Conservation (phyloP, 805 yeast genomes). For the Candida tibetensis region DNA sequence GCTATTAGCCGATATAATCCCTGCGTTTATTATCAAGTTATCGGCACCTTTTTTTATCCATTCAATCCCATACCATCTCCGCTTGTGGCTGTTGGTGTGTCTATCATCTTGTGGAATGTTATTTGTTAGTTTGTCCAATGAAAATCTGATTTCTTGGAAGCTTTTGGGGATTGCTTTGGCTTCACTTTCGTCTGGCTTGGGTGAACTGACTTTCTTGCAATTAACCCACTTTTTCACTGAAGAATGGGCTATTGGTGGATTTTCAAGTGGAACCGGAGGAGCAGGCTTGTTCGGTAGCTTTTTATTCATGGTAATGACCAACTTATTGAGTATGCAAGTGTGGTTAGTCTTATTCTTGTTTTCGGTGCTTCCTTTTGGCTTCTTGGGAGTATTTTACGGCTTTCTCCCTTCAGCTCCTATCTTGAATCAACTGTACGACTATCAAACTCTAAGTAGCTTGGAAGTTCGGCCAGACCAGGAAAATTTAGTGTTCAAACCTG, state of each 20-base stretch:
- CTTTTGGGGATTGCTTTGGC: constrained; percentile 76
- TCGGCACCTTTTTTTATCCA: constrained; percentile 80
- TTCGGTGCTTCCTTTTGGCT: constrained; percentile 50
- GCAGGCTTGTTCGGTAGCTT: constrained; percentile 89
- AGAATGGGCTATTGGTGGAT: constrained; percentile 67
- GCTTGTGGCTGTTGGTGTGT: constrained; percentile 54
- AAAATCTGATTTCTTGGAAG: constrained; percentile 34
- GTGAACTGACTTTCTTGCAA: constrained; percentile 86
- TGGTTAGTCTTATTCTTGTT: constrained; percentile 56
- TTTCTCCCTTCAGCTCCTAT: constrained; percentile 10
- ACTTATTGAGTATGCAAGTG: constrained; percentile 58
- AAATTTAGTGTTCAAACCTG: not conserved
- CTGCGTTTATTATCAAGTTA: constrained; percentile 70
- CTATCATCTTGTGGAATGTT: constrained; percentile 76
- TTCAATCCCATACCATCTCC: constrained; percentile 50
- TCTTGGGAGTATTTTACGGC: constrained; percentile 31
- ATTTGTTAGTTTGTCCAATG: constrained; percentile 46
- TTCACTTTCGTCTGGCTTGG: constrained; percentile 81
- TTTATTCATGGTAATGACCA: constrained; percentile 66
- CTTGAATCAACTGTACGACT: not conserved
- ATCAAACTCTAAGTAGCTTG: not conserved
- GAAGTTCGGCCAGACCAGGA: not conserved
- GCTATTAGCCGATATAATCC: constrained; percentile 80
- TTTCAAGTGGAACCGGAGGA: constrained; percentile 94
- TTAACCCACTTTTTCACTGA: constrained; percentile 73